Conservation (phyloP, 805 yeast genomes). For the Saturnispora dispora region DNA sequence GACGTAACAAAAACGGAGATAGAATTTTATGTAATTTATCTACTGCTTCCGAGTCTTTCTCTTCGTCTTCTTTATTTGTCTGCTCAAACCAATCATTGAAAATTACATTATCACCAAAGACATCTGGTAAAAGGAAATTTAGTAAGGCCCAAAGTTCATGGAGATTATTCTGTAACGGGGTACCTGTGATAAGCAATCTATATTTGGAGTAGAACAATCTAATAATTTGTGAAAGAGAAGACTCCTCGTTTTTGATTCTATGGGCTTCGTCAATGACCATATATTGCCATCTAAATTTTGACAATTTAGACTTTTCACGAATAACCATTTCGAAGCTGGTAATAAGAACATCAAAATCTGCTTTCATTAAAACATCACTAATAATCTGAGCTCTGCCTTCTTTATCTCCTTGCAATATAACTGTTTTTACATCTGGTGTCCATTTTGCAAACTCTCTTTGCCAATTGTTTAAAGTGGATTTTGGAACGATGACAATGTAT, state of each 20-base stretch:
- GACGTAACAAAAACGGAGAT: conserved; percentile 64
- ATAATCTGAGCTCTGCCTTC: conserved; percentile 52
- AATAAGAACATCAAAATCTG: conserved; percentile 64
- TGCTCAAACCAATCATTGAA: conserved; percentile 69
- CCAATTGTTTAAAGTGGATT: conserved; percentile 78
- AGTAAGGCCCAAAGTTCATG: conserved; percentile 78
- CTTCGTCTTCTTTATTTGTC: conserved; percentile 27
- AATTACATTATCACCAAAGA: conserved; percentile 61
- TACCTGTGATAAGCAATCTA: conserved; percentile 69
- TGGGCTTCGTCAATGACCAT: conserved; percentile 79
- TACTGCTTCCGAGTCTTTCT: conserved; percentile 32
- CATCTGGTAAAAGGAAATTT: conserved; percentile 70
- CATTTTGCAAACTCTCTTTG: conserved; percentile 64
- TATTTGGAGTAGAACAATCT: conserved; percentile 63
- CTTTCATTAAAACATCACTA: conserved; percentile 38
- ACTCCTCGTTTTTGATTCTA: conserved; percentile 70
- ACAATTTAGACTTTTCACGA: conserved; percentile 58
- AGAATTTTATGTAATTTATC: conserved; percentile 67
- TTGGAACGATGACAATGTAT: conserved; percentile 67
- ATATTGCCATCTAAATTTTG: conserved; percentile 66
- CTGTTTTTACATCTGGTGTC: conserved; percentile 71
- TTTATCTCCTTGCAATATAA: conserved; percentile 68
- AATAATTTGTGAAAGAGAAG: conserved; percentile 62
- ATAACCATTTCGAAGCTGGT: conserved; percentile 73
- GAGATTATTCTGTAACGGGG: conserved; percentile 71